Conservation (phyloP, 2,329 filamentous ascomycete genomes). For the Aspergillus quadrilineatus region DNA sequence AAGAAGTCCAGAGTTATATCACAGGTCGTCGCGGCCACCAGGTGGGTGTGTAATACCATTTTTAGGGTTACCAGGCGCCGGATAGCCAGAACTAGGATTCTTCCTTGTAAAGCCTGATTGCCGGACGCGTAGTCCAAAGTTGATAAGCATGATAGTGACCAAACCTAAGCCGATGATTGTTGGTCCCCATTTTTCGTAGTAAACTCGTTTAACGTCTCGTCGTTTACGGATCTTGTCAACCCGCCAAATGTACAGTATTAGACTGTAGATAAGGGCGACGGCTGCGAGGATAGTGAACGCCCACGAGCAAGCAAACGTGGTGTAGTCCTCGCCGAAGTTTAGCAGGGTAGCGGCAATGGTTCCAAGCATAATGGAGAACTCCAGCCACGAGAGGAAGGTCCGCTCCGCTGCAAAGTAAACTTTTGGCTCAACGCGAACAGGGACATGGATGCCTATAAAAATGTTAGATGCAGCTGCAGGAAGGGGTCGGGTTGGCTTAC, state of each 20-base stretch:
- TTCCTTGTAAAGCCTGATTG: conserved; percentile 41
- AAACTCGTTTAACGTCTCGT: conserved; percentile 70
- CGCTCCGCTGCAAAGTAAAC: conserved; percentile 96
- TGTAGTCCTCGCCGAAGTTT: conserved; percentile 67
- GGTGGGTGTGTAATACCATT: not conserved
- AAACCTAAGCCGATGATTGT: conserved; percentile 71
- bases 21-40: conserved; percentile 16
- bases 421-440: conserved; percentile 93
- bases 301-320: conserved; percentile 68
- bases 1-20: not conserved
- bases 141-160: conserved; percentile 71
- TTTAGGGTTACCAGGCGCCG: not conserved
- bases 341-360: conserved; percentile 80
- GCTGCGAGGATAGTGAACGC: conserved; percentile 81
- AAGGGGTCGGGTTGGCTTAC: conserved; percentile 32
- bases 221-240: conserved; percentile 80
- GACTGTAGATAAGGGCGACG: conserved; percentile 74
- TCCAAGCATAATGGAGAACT: conserved; percentile 93
- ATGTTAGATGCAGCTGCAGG: conserved; percentile 10
- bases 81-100: conserved; percentile 6
- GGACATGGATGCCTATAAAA: conserved; percentile 79
- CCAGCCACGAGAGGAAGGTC: conserved; percentile 95
- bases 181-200: conserved; percentile 88
- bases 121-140: conserved; percentile 76
- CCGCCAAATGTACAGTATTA: conserved; percentile 82